A percentile compares a stretch with the other conserved stretches of the same genome.
These are phyloP conservation scores for Styphnolobium japonicum DNA, from an alignment of 306 rosid genomes.

Conservation along the genomic window DNA sequence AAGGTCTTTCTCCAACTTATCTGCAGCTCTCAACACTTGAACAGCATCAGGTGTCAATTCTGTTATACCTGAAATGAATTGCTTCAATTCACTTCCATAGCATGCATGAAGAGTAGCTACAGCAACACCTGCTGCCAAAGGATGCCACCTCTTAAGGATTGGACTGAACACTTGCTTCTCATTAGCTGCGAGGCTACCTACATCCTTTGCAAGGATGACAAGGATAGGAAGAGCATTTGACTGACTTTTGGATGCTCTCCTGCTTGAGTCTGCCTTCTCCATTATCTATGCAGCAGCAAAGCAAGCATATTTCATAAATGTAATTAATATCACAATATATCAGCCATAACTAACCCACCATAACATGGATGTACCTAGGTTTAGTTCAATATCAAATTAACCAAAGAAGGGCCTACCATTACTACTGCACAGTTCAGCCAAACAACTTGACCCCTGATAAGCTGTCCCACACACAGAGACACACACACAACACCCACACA, in stretches of 20 bases:
- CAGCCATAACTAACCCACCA: background rate
- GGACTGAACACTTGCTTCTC: conserved; percentile 92
- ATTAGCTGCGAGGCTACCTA: conserved; percentile 75
- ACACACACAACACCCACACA: background rate
- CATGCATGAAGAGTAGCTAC: conserved; percentile 96
- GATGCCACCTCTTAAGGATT: conserved; percentile 91
- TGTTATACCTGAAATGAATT: conserved; percentile 71
- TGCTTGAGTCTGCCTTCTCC: conserved; percentile 96
- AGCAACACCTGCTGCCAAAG: conserved; percentile 93
- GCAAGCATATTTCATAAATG: conserved; percentile 25
- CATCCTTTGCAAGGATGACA: conserved; percentile 94
- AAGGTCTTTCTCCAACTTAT: conserved; percentile 96
- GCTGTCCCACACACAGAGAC: background rate
- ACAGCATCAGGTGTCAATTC: conserved; percentile 98
- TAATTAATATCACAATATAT: conserved; percentile 6
- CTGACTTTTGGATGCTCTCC: conserved; percentile 91
- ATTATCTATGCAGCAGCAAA: conserved; percentile 59
- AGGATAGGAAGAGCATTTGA: conserved; percentile 86
- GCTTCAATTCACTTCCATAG: conserved; percentile 88
- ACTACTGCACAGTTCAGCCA: background rate
- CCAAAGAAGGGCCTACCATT: too few relatives aligned
- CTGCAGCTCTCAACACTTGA: conserved; percentile 91
- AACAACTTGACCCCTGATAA: background rate
- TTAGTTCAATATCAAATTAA: background rate
- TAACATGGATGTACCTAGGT: background rate